Evolutionary conservation across 768 basidiomycete genomes (phyloP).

Genomic region (Boletales sp.): DNA sequence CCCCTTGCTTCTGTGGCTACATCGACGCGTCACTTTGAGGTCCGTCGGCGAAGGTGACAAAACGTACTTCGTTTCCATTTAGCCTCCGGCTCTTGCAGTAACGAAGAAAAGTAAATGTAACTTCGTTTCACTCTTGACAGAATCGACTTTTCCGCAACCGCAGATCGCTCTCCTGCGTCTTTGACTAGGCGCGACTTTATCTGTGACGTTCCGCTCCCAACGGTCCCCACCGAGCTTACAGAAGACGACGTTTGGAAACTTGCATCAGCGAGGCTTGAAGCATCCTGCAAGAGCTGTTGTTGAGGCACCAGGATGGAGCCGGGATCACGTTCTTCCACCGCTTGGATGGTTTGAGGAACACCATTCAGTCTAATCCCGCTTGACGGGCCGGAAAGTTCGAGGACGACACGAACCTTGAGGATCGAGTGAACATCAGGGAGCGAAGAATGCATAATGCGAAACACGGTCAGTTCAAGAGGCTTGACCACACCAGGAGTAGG

Average conservation of each 20-base stretch:
- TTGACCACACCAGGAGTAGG: constrained; percentile 28
- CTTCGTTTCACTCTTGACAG: constrained; percentile 82
- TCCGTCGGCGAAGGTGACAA: not conserved
- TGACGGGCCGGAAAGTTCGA: constrained; percentile 77
- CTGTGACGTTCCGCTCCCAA: constrained; percentile 32
- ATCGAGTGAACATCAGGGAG: constrained; percentile 73
- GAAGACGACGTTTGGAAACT: constrained; percentile 70
- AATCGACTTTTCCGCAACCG: constrained; percentile 78
- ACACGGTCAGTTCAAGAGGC: constrained; percentile 48
- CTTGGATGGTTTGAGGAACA: constrained; percentile 62
- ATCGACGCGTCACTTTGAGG: constrained; percentile 6
- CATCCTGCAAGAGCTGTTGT: constrained; percentile 63
- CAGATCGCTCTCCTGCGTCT: constrained; percentile 43
- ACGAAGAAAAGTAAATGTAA: constrained; percentile 97
- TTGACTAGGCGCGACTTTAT: constrained; percentile 33
- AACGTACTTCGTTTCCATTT: constrained; percentile 89
- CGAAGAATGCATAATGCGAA: constrained; percentile 70
- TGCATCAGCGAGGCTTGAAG: constrained; percentile 61
- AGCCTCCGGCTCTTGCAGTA: constrained; percentile 95
- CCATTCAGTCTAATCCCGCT: constrained; percentile 87
- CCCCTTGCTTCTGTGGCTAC: constrained; percentile 81
- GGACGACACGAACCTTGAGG: constrained; percentile 72
- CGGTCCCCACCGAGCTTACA: constrained; percentile 46
- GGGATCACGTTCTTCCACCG: constrained; percentile 65
- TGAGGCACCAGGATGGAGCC: constrained; percentile 39